Base-by-base conservation (phyloP, 1,139 yeast species). In the Protomyces inundatus region DNA sequence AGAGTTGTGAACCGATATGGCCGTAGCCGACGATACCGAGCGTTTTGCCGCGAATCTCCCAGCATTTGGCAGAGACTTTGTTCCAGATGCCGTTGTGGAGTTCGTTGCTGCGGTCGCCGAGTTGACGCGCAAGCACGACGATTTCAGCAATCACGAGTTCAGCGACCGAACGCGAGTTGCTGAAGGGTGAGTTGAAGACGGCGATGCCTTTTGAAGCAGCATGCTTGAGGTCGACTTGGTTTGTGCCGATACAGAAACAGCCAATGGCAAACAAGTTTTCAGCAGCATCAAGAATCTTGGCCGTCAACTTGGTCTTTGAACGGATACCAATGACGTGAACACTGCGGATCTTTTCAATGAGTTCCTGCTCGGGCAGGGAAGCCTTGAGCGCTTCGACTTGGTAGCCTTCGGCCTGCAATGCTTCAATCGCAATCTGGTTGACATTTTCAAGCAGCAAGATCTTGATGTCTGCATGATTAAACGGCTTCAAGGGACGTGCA, bases 31-130 rank as follows among this genome's bases (percentile, higher is more conserved):
- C 82, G 73, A 93, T 93, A 69, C 98, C 99, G 71, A 93, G 82
- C 63, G 98, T 93, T 79, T 93, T 93, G 71, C 99, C 98, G 79
- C 99, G 88, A 71, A 95, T 91, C 80, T 93, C 99, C 98, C 98
- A 93, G 80, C 99, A 93, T 77, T 84, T 90, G 71, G 90, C 82
- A 72, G 90, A 82, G 70, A 91, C 98, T 80, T 93, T 93, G 80
- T 95, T 93, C 99, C 99, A 93, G 68, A 95, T 87, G 69, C 98
- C 98, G 62, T 95, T 84, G 80, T 93, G 98, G 81, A 93, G 77
- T 80, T 93, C 99, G 70, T 88, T 87, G 53, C 97, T 89, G 78
- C 99, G 86, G 77, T 93, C 98, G 73, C 98, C 97, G 69, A 93
- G 80, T 80, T 93, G 98, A 80, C 99, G 88, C 40, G 98, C 96